Base-by-base conservation (phyloP, 306 rosid species). In the Psophocarpus tetragonolobus region DNA sequence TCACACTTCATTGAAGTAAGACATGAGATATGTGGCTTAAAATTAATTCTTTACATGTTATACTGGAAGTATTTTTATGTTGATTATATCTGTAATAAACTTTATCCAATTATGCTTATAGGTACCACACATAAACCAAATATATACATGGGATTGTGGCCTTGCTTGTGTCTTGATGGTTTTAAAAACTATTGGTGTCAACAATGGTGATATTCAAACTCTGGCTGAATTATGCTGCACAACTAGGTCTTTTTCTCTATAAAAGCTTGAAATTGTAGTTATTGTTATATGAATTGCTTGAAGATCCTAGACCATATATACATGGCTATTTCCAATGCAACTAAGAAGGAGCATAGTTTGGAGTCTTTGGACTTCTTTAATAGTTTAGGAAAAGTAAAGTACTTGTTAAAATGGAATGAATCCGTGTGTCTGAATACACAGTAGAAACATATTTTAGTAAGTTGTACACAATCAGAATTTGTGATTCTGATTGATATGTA, bases 61-160 rank as follows among this genome's bases (percentile, higher is more conserved):
- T 12, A 23, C 38, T 68, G 41, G 58, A 54, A 69, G 39, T 74
- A 21, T 63, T 75, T 64, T 72, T 11, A 17, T 65, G 71, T 69
- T 78, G 60, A 26, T 53, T 75, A 41, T 75, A 24, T 66, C 50
- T 73, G 65, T 57, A 50, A 75, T 63, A 33, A 51, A 32, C 26
- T 47, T 64, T 35, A 39, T 48, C 67, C 29, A 12, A 54, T 83
- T 78, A 58, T 88, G 85, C 81, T 84, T 83, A 54, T 84, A 95
- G 99, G 97, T 95, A 78, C 92, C 96, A 4, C 98, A 88, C 61
- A 57, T 92, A 76, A 88, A 88, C 86, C 99, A 95, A 82, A 80
- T 83, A 63, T 53, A 95, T 79, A 86, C 93, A 79, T 95, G 99
- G 99, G 99, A 95, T 84, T 95, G 99, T 69, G 99, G 99, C 80